Evolutionary conservation across 257 asterid species (phyloP), one percentile per base, ranked within the genome.

Genomic region (Nicotiana tomentosiformis): DNA sequence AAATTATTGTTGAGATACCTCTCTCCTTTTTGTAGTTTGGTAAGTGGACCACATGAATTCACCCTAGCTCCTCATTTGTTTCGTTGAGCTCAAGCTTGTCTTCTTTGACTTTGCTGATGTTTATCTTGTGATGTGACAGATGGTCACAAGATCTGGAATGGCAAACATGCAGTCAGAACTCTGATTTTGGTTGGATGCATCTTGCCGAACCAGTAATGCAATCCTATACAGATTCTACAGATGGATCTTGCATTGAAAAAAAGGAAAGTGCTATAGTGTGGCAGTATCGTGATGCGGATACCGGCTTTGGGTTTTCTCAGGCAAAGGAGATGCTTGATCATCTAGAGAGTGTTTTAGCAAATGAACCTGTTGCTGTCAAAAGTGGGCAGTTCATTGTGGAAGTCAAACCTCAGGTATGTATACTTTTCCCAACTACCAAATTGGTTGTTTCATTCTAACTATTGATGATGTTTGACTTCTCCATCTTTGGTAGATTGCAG

Each of bases 251-350:
- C 82, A 89, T 94, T 53, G 98, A 94, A 85, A 87, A 84, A 84
- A 94, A 94, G 83, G 98, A 94, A 89, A 94, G 98, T 84, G 90
- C 98, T 67, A 81, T 94, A 83, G 98, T 94, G 60, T 94, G 98
- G 98, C 97, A 94, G 82, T 93, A 93, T 82, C 88, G 91, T 30
- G 97, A 94, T 89, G 97, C 98, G n/a, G 97, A 93, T 83, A 90
- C 95, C 4, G 93, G 90, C 46, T 94, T 93, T 81, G 98, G 98
- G 66, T 93, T 84, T 86, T 88, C 97, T 82, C 98, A 94, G 88
- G 97, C 97, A 3, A 93, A 93, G 89, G 97, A 94, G 90, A 93
- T 94, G 93, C 84, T 95, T 89, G 98, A 95, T 88, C 98, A 95
- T 87, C 89, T 95, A 39, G 98, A 95, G 90, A 93, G 96, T 82